Percentiles rank a stretch among this genome's conserved stretches.
These are phyloP conservation scores for Cytospora mali DNA, from an alignment of 2,329 filamentous ascomycete genomes.

Conservation along the genomic window DNA sequence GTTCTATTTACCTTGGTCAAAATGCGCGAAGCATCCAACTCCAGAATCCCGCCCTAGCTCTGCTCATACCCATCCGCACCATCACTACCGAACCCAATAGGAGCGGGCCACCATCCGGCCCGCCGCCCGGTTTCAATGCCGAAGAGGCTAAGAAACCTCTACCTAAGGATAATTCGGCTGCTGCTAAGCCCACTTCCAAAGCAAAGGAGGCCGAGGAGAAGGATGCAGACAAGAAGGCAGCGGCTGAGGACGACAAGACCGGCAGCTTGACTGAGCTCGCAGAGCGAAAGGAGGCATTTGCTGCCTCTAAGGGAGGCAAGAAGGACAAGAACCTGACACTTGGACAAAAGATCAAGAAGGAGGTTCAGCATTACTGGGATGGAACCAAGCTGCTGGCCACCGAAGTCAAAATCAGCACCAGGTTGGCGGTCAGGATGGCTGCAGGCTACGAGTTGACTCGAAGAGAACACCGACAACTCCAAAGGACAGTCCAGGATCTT, in stretches of 20 bases:
- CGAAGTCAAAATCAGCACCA: slow-evolving; percentile 90
- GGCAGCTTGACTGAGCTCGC: slow-evolving; percentile 62
- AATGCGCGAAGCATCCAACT: slow-evolving; percentile 49
- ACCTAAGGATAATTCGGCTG: slow-evolving; percentile 52
- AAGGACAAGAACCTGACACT: slow-evolving; percentile 86
- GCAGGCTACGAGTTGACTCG: slow-evolving; percentile 95
- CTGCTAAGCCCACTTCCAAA: slow-evolving; percentile 41
- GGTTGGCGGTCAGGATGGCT: slow-evolving; percentile 93
- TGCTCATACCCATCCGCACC: slow-evolving; percentile 59
- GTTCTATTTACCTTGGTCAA: slow-evolving; percentile 50
- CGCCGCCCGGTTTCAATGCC: slow-evolving; percentile 89
- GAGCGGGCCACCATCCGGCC: slow-evolving; percentile 57
- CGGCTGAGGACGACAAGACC: slow-evolving; percentile 36
- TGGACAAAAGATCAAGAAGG: slow-evolving; percentile 92
- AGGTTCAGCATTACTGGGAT: slow-evolving; percentile 95
- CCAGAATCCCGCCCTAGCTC: slow-evolving; percentile 54
- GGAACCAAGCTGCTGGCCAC: slow-evolving; percentile 92
- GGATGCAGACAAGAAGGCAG: slow-evolving; percentile 34
- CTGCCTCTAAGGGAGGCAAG: slow-evolving; percentile 62
- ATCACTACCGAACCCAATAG: slow-evolving; percentile 61
- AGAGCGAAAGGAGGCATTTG: slow-evolving; percentile 62
- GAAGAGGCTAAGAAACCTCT: slow-evolving; percentile 86
- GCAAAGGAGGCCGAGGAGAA: slow-evolving; percentile 37
- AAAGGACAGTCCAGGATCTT: slow-evolving; percentile 91
- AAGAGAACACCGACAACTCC: slow-evolving; percentile 88